Conservation (phyloP, 106 monocot species). For the Vanilla planifolia region DNA sequence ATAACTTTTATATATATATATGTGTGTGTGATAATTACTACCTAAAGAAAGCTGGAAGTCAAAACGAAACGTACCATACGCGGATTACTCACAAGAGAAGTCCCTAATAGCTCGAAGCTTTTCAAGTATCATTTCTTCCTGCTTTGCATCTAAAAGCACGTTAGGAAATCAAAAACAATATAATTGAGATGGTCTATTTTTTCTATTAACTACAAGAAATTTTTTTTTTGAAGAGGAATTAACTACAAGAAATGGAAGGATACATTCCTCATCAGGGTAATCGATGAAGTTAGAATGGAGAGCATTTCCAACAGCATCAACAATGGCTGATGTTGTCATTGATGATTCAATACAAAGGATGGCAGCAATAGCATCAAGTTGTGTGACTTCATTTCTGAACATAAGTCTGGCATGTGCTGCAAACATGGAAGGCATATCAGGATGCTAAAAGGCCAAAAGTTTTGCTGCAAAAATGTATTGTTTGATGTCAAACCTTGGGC, state of each 20-base stretch:
- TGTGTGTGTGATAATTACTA: not conserved
- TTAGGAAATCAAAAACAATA: slow-evolving; percentile 25
- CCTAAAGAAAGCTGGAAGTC: too few relatives aligned
- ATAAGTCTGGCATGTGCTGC: slow-evolving; percentile 96
- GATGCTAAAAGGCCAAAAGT: not conserved
- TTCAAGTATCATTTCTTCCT: slow-evolving; percentile 64
- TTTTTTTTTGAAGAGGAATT: not conserved
- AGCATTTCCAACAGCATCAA: slow-evolving; percentile 83
- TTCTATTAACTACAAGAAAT: not conserved
- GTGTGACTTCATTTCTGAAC: slow-evolving; percentile 82
- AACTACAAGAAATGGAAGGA: slow-evolving; percentile 28
- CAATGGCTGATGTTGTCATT: slow-evolving; percentile 87
- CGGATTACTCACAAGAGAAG: too few relatives aligned
- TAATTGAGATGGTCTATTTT: slow-evolving; percentile 1
- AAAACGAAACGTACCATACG: too few relatives aligned
- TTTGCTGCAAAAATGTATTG: not conserved
- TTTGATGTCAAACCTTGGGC: slow-evolving; percentile 66
- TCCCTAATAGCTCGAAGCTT: slow-evolving; percentile 34
- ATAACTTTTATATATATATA: not conserved
- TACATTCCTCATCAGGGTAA: slow-evolving; percentile 90
- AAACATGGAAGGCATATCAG: not conserved
- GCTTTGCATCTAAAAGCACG: slow-evolving; percentile 57
- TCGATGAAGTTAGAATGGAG: slow-evolving; percentile 87
- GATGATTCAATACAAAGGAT: slow-evolving; percentile 95
- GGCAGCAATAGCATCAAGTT: slow-evolving; percentile 83